Base-by-base conservation (phyloP, 2,329 filamentous ascomycete species). In the Fusarium sp. region DNA sequence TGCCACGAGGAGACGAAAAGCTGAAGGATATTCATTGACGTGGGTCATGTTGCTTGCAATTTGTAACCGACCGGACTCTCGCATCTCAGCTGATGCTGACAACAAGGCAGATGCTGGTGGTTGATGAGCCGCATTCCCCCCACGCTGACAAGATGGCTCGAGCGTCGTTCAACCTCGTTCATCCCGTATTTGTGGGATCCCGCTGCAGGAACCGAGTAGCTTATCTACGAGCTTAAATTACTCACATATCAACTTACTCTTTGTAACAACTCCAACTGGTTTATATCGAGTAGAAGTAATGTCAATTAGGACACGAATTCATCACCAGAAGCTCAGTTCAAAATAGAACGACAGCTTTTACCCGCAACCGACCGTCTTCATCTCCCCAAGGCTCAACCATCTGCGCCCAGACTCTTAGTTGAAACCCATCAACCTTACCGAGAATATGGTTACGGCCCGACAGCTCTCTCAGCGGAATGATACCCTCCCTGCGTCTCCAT, bases 161-260 rank as follows among this genome's bases (percentile, higher is more conserved):
- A 20, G 41, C 30, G n/a, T 36, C n/a, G 17, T 47, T 34, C 44
- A 18, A 6, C 14, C 45, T 48, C 45, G 45, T 48, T 48, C 41
- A 50, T 58, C 41, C 14, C 20, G 15, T 50, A 17, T 58, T 13
- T 36, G 30, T 24, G 28, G 30, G 18, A 14, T n/a, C 28, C 20
- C 41, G 51, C 41, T 50, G 41, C 55, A 58, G 55, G 30, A 50
- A 58, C 55, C 34, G 13, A n/a, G 3, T n/a, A 58, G 55, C 24
- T 58, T n/a, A 58, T 58, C 15, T 24, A 17, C 8, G 34, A 55
- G 51, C 24, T 41, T 54, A 54, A 54, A 18, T 39, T n/a, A 39
- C 24, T 28, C 20, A 28, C 20, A 54, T n/a, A 13, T 54, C 51
- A 54, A 39, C 13, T 15, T 26, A 5, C 24, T 24, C 5, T 24